Conservation (phyloP, 2,329 filamentous ascomycete genomes). For the Colletotrichum musae region DNA sequence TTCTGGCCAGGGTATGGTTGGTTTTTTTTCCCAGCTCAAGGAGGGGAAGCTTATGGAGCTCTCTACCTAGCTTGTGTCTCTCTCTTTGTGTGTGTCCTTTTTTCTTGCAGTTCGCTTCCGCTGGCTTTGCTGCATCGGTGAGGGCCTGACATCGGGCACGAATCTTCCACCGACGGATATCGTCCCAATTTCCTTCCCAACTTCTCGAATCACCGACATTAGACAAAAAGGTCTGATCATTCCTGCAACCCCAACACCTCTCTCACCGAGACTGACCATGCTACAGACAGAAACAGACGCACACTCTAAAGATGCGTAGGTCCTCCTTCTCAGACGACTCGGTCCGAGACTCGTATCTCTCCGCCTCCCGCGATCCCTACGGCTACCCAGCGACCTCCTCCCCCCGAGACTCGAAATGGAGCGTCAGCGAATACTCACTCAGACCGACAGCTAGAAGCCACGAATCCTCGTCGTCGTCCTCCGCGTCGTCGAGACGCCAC, state of each 20-base stretch:
- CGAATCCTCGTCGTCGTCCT: conserved; percentile 22
- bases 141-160: conserved; percentile 13
- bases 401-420: conserved; percentile 27
- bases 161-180: conserved; percentile 3
- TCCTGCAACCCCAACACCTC: neutral
- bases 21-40: no score
- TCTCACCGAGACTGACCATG: neutral
- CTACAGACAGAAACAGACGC: conserved; percentile 10
- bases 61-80: conserved; percentile 1
- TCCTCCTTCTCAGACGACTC: conserved; percentile 24
- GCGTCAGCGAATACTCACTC: conserved; percentile 30
- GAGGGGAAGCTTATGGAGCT: no score
- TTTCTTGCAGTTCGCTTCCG: neutral
- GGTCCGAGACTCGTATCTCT: conserved; percentile 14
- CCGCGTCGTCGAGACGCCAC: conserved; percentile 6
- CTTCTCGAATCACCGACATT: neutral
- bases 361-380: conserved; percentile 18
- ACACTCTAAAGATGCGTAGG: conserved; percentile 21
- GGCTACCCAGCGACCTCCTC: conserved; percentile 19
- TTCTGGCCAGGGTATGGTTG: neutral
- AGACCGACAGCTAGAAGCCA: conserved; percentile 23
- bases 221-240: neutral
- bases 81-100: neutral
- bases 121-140: neutral
- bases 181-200: neutral